Base-by-base conservation (phyloP, 805 yeast species). In the Schwanniomyces yamadae region DNA sequence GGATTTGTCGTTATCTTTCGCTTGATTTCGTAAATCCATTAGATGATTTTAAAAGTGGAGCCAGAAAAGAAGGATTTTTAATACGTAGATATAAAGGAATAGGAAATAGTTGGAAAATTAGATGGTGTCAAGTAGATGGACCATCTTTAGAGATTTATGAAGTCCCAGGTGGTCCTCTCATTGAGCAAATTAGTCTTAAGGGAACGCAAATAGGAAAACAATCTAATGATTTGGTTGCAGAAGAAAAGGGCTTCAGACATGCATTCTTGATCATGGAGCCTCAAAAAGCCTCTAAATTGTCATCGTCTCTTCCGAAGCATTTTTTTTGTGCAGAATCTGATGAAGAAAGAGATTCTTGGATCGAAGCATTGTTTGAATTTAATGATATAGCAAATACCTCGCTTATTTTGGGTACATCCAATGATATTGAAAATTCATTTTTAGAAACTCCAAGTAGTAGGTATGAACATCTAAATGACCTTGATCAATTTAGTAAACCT, bases 301-400 rank as follows among this genome's bases (percentile, higher is more conserved):
- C 66, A 26, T 37, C 51, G 37, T 47, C 69, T 37, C 63, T 44
- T 19, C 74, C 76, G 1, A 79, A 72, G 44, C 86, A 82, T 49
- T 72, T 77, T 33, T 73, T 88, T 35, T 86, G 95, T 57, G 83
- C 93, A 2, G 95, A 89, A 54, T 78, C 83, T 6, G 83, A 83
- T 29, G 73, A 69, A 18, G 95, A 88, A 51, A 71, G 91, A 38
- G 90, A 83, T 49, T 63, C 63, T 7, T 85, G 95, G 93, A 75
- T 84, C 6, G 69, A 74, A 15, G 46, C 56, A 1, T 55, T 69
- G 49, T 55, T 69, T 9, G 69, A 65, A 33, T 56, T 52, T 32
- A 54, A 56, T 18, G 64, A 61, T 17, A 18, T 30, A 12, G 34
- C 16, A 14, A 39, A 20, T 12, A 28, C 15, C 4, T 31, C 34